Conservation (phyloP, 305 asterid genomes). For the Rubia peregrina region DNA sequence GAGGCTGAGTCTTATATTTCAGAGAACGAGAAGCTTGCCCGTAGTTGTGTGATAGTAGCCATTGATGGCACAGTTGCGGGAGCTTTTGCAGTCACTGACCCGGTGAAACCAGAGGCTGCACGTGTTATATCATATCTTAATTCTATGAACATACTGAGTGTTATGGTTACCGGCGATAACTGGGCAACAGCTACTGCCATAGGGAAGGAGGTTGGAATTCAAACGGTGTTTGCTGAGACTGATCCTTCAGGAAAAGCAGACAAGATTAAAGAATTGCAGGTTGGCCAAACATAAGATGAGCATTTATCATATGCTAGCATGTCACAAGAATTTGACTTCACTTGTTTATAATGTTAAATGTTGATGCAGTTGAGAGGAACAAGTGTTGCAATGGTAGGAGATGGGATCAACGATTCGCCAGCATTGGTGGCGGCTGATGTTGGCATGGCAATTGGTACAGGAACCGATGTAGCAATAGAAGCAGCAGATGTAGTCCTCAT, state of each 20-base stretch:
- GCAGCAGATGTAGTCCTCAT: constrained; percentile 87
- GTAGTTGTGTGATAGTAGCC: constrained; percentile 80
- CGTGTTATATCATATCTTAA: constrained; percentile 59
- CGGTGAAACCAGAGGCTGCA: constrained; percentile 83
- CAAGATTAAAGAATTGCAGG: constrained; percentile 88
- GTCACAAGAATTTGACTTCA: constrained; percentile 3
- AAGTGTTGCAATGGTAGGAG: constrained; percentile 89
- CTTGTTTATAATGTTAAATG: constrained; percentile 18
- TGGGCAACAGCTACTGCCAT: constrained; percentile 93
- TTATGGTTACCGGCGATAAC: constrained; percentile 97
- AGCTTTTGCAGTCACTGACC: constrained; percentile 86
- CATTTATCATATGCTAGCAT: constrained; percentile 5
- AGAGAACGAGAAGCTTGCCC: constrained; percentile 72
- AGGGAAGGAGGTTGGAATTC: constrained; percentile 78
- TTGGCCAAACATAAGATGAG: constrained; percentile 15
- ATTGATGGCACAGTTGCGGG: constrained; percentile 66
- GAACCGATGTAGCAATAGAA: constrained; percentile 87
- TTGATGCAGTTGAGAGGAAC: constrained; percentile 61
- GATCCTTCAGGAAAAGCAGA: constrained; percentile 95
- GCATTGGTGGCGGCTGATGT: constrained; percentile 87
- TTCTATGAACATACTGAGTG: constrained; percentile 62
- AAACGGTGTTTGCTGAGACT: constrained; percentile 81
- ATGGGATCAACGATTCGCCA: constrained; percentile 89
- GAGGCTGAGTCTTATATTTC: constrained; percentile 57
- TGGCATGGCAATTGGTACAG: constrained; percentile 96